Conservation (phyloP, 768 basidiomycete genomes). For the Mycena latifolia region DNA sequence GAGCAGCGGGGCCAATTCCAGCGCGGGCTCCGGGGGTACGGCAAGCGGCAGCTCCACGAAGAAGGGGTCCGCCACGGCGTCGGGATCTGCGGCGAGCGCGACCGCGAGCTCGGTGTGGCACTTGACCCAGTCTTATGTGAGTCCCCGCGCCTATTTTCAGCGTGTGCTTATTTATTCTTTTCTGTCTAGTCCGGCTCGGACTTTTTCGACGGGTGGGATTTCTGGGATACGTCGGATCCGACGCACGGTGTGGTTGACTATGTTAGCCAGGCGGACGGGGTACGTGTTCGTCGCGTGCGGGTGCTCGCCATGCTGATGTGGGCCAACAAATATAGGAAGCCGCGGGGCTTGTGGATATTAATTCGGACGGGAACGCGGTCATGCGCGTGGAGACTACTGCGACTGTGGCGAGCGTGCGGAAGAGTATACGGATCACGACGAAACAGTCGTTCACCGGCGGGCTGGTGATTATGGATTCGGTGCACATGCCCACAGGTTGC, state of each 20-base stretch:
- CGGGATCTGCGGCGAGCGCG: constrained; percentile 35
- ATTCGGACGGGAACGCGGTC: constrained; percentile 78
- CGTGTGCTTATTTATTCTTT: neutral
- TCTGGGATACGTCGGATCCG: constrained; percentile 77
- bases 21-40: neutral
- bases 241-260: constrained; percentile 80
- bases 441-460: constrained; percentile 62
- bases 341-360: constrained; percentile 75
- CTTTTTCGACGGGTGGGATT: constrained; percentile 90
- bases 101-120: constrained; percentile 67
- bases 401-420: constrained; percentile 73
- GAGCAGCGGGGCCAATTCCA: neutral
- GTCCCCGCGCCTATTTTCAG: constrained; percentile 36
- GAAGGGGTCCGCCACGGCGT: constrained; percentile 25
- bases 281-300: constrained; percentile 45
- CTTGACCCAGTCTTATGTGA: constrained; percentile 68
- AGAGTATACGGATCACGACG: constrained; percentile 84
- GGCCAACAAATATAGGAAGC: no score
- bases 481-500: constrained; percentile 76
- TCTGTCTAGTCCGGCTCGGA: constrained; percentile 64
- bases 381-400: constrained; percentile 93
- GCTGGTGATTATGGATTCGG: constrained; percentile 73
- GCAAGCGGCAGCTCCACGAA: constrained; percentile 36
- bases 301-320: constrained; percentile 15
- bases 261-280: constrained; percentile 71